Percentiles rank a stretch among this genome's conserved stretches.
phyloP scores from a whole-genome alignment of 108 stramenopile species.

The Nannochloropsis oceanica region DNA sequence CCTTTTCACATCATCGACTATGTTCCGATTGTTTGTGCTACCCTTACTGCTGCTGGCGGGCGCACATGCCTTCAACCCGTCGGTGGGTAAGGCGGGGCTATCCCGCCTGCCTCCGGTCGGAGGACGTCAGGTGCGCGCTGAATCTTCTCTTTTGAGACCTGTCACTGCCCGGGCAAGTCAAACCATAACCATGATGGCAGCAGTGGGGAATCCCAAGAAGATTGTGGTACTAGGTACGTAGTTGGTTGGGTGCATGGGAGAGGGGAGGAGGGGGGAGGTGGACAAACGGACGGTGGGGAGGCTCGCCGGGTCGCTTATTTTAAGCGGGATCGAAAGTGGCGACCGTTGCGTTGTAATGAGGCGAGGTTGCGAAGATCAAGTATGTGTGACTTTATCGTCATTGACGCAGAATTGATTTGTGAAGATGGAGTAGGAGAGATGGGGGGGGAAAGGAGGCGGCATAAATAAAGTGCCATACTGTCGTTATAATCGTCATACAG shows the following conservation, averaged over 20 bases:
- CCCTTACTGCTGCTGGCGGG: background rate
- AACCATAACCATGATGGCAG: background rate
- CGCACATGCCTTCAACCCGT: background rate
- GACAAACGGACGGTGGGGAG: background rate
- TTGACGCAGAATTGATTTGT: too few species aligned
- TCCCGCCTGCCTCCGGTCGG: background rate
- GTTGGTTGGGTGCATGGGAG: background rate
- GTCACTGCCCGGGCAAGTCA: background rate
- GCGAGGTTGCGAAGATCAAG: too few species aligned
- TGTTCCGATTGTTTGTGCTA: background rate
- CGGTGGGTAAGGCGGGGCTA: background rate
- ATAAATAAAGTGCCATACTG: too few species aligned
- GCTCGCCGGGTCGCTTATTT: conserved; percentile 37
- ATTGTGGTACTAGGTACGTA: conserved; percentile 17
- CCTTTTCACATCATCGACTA: background rate
- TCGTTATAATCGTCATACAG: too few species aligned
- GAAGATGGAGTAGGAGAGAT: too few species aligned
- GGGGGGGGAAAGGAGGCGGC: too few species aligned
- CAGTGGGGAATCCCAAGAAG: background rate
- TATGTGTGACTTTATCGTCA: too few species aligned
- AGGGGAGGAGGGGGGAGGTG: too few species aligned
- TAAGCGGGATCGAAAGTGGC: too few species aligned
- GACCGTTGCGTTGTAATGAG: too few species aligned
- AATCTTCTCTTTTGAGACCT: background rate
- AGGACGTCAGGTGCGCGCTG: background rate